phyloP scores from a whole-genome alignment of 2,329 filamentous ascomycete genomes.

The Penicillium concentricum region DNA sequence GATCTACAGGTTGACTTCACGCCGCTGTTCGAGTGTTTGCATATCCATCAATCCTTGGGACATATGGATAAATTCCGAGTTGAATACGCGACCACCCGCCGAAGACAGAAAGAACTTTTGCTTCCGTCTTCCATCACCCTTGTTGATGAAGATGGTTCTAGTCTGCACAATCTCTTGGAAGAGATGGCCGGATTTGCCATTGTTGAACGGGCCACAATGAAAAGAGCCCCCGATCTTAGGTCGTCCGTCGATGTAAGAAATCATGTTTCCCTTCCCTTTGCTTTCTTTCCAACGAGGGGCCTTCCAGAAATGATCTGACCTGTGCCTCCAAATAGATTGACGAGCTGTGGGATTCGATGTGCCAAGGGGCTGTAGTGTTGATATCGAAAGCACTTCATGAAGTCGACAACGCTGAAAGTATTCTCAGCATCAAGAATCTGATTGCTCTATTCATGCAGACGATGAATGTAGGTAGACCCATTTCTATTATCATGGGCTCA shows the following conservation, averaged over 20 bases:
- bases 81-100: constrained; percentile 88
- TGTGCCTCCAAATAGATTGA: constrained; percentile 63
- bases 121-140: constrained; percentile 75
- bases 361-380: constrained; percentile 76
- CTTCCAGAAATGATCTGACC: constrained; percentile 13
- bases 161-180: constrained; percentile 86
- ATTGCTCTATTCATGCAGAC: constrained; percentile 95
- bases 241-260: constrained; percentile 71
- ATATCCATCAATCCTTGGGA: constrained; percentile 92
- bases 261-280: constrained; percentile 27
- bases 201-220: constrained; percentile 91
- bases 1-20: constrained; percentile 93
- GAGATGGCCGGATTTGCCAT: constrained; percentile 96
- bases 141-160: constrained; percentile 76
- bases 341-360: constrained; percentile 98
- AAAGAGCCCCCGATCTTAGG: constrained; percentile 77
- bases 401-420: constrained; percentile 81
- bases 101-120: constrained; percentile 87
- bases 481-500: not conserved
- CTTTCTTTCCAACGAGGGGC: not conserved
- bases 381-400: constrained; percentile 75
- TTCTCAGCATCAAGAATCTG: constrained; percentile 93
- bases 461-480: constrained; percentile 69
- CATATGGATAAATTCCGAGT: constrained; percentile 86
- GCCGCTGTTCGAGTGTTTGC: constrained; percentile 88